A percentile compares a stretch with the other conserved stretches of the same genome.
Evolutionary conservation across 495 filamentous ascomycete species (phyloP).

Genomic region (Rostrohypoxylon terebratum): DNA sequence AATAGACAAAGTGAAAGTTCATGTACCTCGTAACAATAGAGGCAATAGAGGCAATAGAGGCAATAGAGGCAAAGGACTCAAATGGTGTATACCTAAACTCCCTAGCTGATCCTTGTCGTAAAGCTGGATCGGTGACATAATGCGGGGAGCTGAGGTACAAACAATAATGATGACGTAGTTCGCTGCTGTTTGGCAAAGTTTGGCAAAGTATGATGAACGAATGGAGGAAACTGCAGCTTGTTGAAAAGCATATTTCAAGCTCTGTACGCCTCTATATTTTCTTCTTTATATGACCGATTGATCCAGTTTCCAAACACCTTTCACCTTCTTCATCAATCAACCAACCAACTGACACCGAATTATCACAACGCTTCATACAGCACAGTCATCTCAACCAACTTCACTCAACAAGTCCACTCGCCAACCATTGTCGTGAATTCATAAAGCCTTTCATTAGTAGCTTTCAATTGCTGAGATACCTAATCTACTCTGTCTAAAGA

Average conservation of each 20-base stretch:
- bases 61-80: constrained; percentile 19
- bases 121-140: constrained; percentile 44
- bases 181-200: constrained; percentile 28
- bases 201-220: constrained; percentile 50
- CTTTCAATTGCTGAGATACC: not conserved
- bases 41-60: constrained; percentile 20
- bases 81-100: constrained; percentile 22
- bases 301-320: constrained; percentile 14
- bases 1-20: not conserved
- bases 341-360: not conserved
- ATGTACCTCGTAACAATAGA: constrained; percentile 18
- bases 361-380: not conserved
- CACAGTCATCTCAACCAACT: constrained; percentile 10
- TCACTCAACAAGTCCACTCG: not conserved
- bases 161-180: constrained; percentile 48
- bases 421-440: not conserved
- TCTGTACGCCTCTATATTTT: constrained; percentile 19
- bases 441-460: not conserved
- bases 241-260: constrained; percentile 46
- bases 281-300: constrained; percentile 21
- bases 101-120: constrained; percentile 36
- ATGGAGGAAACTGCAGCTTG: constrained; percentile 46
- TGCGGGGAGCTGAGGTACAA: constrained; percentile 45
- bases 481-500: constrained; percentile 42
- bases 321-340: constrained; percentile 2